phyloP scores from a whole-genome alignment of 2,329 filamentous ascomycete species.

The Epichloe coenophiala region DNA sequence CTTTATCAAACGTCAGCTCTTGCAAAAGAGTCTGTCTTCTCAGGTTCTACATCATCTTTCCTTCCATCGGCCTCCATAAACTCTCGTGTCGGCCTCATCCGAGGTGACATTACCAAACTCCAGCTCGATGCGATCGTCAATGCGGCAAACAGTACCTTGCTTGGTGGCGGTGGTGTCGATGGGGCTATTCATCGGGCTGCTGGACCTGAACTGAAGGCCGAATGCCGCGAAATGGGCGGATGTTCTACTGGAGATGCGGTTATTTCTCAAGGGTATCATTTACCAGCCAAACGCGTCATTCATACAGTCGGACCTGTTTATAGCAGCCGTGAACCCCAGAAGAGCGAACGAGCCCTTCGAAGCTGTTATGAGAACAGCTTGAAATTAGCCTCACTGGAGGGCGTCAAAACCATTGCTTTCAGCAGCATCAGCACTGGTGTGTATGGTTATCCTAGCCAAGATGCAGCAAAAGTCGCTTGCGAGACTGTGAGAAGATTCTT shows the following conservation, averaged over 20 bases:
- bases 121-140: constrained; percentile 78
- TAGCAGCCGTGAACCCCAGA: constrained; percentile 17
- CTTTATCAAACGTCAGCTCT: constrained; percentile 44
- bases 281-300: constrained; percentile 70
- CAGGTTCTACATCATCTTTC: constrained; percentile 8
- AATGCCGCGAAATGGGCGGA: constrained; percentile 59
- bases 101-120: constrained; percentile 71
- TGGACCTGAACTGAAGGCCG: constrained; percentile 50
- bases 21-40: constrained; percentile 7
- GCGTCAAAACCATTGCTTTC: constrained; percentile 65
- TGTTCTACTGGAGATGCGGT: constrained; percentile 70
- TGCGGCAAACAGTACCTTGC: constrained; percentile 66
- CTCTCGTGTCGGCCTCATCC: constrained; percentile 54
- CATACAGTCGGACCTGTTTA: constrained; percentile 87
- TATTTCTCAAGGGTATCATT: constrained; percentile 63
- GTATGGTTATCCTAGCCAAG: constrained; percentile 69
- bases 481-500: constrained; percentile 42
- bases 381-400: constrained; percentile 54
- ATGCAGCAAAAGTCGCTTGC: constrained; percentile 62
- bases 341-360: constrained; percentile 34
- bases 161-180: constrained; percentile 84
- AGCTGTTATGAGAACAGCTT: constrained; percentile 60
- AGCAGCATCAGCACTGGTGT: constrained; percentile 75
- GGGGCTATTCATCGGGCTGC: constrained; percentile 78
- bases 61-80: constrained; percentile 46